phyloP scores from a whole-genome alignment of 2,329 filamentous ascomycete genomes.

The Penicillium corylophilum region DNA sequence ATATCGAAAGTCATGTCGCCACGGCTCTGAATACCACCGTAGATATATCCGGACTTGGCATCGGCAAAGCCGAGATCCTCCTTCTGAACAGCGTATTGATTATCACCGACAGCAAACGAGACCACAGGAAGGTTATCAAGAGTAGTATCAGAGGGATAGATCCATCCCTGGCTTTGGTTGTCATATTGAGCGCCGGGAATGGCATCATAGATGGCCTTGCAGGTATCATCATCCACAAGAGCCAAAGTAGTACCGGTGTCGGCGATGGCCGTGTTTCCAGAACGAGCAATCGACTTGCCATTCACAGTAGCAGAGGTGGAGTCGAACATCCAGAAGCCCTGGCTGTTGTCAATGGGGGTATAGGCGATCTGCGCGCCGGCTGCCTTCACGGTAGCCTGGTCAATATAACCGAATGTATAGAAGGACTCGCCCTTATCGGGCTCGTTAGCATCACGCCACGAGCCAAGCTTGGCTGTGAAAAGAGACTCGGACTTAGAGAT shows the following conservation, averaged over 20 bases:
- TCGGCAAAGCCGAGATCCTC: slow-evolving; percentile 62
- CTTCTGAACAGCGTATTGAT: slow-evolving; percentile 61
- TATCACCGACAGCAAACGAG: slow-evolving; percentile 62
- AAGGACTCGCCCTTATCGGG: slow-evolving; percentile 54
- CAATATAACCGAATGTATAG: slow-evolving; percentile 73
- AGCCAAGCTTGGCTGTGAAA: slow-evolving; percentile 65
- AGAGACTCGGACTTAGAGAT: slow-evolving; percentile 56
- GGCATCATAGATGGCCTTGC: slow-evolving; percentile 61
- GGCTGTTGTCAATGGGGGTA: slow-evolving; percentile 60
- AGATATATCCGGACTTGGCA: slow-evolving; percentile 56
- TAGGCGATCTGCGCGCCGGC: slow-evolving; percentile 59
- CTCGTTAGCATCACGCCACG: slow-evolving; percentile 51
- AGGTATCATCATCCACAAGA: slow-evolving; percentile 61
- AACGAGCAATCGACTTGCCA: slow-evolving; percentile 51
- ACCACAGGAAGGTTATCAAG: slow-evolving; percentile 59
- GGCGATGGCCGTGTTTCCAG: slow-evolving; percentile 64
- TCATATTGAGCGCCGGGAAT: slow-evolving; percentile 64
- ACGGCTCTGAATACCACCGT: slow-evolving; percentile 65
- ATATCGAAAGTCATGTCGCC: slow-evolving; percentile 62
- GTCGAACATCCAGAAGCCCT: slow-evolving; percentile 68
- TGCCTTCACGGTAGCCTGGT: slow-evolving; percentile 58
- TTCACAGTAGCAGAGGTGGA: slow-evolving; percentile 60
- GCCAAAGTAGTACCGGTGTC: slow-evolving; percentile 71
- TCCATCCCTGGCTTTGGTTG: slow-evolving; percentile 58
- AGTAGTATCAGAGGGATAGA: slow-evolving; percentile 58